Conservation (phyloP, 148 eudicot genomes). For the Persicaria maculosa region DNA sequence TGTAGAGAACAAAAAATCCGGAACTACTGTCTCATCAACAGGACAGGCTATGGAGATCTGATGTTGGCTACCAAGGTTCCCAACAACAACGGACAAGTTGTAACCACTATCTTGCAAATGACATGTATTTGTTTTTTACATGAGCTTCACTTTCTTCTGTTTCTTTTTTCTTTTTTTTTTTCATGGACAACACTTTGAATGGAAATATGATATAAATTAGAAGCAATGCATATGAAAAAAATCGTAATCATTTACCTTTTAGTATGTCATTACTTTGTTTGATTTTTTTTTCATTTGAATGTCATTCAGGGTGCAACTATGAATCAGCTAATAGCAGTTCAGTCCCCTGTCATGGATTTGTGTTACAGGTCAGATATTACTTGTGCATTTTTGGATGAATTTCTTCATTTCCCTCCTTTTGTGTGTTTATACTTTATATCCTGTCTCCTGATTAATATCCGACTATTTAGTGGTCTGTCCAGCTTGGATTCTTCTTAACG, state of each 20-base stretch:
- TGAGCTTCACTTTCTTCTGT: neutral
- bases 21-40: neutral
- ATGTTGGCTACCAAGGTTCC: neutral
- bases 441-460: neutral
- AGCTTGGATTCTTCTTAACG: neutral
- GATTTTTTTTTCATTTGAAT: conserved; percentile 12
- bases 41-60: neutral
- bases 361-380: conserved; percentile 39
- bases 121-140: neutral
- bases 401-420: neutral
- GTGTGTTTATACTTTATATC: neutral
- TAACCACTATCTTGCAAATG: neutral
- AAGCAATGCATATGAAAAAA: neutral
- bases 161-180: neutral
- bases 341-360: conserved; percentile 28
- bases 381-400: conserved; percentile 1
- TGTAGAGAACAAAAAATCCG: conserved; percentile 6
- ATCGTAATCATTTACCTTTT: neutral
- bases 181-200: neutral
- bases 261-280: conserved; percentile 2
- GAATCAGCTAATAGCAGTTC: conserved; percentile 17
- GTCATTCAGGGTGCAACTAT: conserved; percentile 30
- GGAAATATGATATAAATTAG: neutral
- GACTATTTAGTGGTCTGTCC: neutral
- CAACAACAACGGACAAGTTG: conserved; percentile 5